Evolutionary conservation across 2,329 filamentous ascomycete genomes (phyloP).

Genomic region (Microdochium bolleyi): DNA sequence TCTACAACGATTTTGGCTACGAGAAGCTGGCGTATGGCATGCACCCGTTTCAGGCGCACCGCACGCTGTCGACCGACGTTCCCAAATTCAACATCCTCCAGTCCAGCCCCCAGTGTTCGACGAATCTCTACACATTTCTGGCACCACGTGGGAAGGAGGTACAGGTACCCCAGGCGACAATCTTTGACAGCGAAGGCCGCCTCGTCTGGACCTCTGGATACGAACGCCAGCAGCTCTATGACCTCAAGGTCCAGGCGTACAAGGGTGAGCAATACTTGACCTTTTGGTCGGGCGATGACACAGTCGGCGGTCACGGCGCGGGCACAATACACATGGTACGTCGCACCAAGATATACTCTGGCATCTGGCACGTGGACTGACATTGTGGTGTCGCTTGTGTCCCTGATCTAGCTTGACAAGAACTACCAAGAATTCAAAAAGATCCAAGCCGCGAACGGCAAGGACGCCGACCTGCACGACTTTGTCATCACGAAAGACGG

Average conservation of each 20-base stretch:
- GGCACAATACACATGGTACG: constrained; percentile 38
- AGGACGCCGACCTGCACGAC: constrained; percentile 29
- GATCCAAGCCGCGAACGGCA: constrained; percentile 25
- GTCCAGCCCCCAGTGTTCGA: constrained; percentile 24
- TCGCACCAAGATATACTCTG: too few relatives aligned
- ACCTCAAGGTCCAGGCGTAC: constrained; percentile 34
- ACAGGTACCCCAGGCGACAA: constrained; percentile 27
- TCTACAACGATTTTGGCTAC: constrained; percentile 15
- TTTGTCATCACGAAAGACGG: constrained; percentile 25
- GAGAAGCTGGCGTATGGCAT: constrained; percentile 23
- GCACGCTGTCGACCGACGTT: constrained; percentile 20
- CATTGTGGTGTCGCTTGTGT: constrained; percentile 5
- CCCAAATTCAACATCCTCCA: constrained; percentile 23
- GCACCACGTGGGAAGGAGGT: constrained; percentile 26
- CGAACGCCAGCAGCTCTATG: constrained; percentile 28
- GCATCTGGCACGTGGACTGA: too few relatives aligned
- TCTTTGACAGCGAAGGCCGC: constrained; percentile 32
- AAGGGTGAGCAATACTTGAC: constrained; percentile 34
- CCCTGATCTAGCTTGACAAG: constrained; percentile 17
- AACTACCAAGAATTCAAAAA: constrained; percentile 23
- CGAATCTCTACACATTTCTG: constrained; percentile 28
- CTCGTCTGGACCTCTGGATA: constrained; percentile 32
- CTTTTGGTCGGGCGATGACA: constrained; percentile 39
- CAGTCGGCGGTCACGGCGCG: constrained; percentile 35
- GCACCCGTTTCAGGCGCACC: constrained; percentile 23